Base-by-base conservation (phyloP, 129 eudicot species). In the Pseudognaphalium luteoalbum region DNA sequence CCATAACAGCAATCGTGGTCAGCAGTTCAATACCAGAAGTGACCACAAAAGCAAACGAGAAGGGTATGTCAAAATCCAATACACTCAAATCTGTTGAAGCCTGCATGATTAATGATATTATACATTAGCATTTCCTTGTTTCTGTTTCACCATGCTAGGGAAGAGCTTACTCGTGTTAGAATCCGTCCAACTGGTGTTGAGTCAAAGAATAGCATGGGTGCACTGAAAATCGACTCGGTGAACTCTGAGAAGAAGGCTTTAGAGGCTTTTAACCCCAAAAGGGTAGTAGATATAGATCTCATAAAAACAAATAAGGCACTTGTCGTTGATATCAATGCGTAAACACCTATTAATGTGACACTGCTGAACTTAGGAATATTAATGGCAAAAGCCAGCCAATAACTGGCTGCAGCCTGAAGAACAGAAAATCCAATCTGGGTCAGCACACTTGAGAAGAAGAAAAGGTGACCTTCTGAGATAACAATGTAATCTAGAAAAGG, bases 201-300 rank as follows among this genome's bases (percentile, higher is more conserved):
- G 77, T 90, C 96, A 25, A 90, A 90, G 82, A 90, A 90, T 47
- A 81, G 77, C 96, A 87, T 90, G 19, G 96, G 92, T 51, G 92
- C 96, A 16, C 54, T 81, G 66, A 90, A 90, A 29, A 90, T 77
- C 0, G 92, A 87, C 21, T 81, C 56, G 37, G 63, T 81, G 62
- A 90, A 83, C 52, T 79, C 69, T 10, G 88, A 81, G 83, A 90
- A 90, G 67, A 87, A 87, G 29, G 82, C 79, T 76, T 81, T 17
- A 20, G 96, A 90, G 22, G 96, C 96, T 85, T 71, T 83, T 56
- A 90, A 76, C 74, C 92, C 92, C 71, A 90, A 44, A 54, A 78
- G 68, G 79, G 84, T 87, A 29, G 90, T 85, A 73, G 82, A 72
- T 22, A 78, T 47, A 60, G 85, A 60, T 68, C 92, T 83, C 22